Conservation (phyloP, 169 alveolate species). For the Theileria orientalis region DNA sequence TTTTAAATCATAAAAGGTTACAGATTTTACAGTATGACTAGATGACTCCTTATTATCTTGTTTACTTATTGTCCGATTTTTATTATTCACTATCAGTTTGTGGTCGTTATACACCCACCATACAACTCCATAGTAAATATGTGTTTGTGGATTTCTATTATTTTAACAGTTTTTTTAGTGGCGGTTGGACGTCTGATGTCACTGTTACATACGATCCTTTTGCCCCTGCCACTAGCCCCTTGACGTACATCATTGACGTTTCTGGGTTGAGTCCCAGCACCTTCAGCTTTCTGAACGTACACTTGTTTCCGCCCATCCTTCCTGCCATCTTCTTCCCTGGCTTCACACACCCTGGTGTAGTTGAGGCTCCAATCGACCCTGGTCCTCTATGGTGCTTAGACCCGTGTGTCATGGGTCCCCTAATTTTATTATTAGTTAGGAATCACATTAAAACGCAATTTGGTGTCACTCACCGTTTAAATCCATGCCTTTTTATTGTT, state of each 20-base stretch:
- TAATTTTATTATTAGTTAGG: slow-evolving; percentile 7
- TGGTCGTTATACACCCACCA: neutral
- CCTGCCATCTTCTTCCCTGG: slow-evolving; percentile 96
- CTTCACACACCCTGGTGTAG: slow-evolving; percentile 91
- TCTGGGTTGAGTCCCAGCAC: slow-evolving; percentile 89
- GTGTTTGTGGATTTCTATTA: neutral
- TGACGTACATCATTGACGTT: slow-evolving; percentile 82
- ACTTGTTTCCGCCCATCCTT: slow-evolving; percentile 80
- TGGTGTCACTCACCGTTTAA: slow-evolving; percentile 61
- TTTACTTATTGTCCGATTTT: no score
- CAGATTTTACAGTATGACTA: no score
- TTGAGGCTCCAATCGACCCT: slow-evolving; percentile 91
- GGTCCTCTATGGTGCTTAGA: slow-evolving; percentile 89
- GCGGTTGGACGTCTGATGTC: slow-evolving; percentile 76
- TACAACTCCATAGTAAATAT: neutral
- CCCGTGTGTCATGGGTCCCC: slow-evolving; percentile 92
- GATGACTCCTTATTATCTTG: no score
- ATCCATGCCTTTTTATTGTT: slow-evolving; percentile 89
- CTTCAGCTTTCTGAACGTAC: slow-evolving; percentile 78
- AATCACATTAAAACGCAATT: no score
- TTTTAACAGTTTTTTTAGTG: slow-evolving; percentile 18
- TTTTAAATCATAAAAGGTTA: no score
- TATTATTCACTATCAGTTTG: neutral
- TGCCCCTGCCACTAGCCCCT: slow-evolving; percentile 93
- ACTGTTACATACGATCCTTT: slow-evolving; percentile 83